phyloP scores from a whole-genome alignment of 306 rosid species.

The Lathyrus sativus region DNA sequence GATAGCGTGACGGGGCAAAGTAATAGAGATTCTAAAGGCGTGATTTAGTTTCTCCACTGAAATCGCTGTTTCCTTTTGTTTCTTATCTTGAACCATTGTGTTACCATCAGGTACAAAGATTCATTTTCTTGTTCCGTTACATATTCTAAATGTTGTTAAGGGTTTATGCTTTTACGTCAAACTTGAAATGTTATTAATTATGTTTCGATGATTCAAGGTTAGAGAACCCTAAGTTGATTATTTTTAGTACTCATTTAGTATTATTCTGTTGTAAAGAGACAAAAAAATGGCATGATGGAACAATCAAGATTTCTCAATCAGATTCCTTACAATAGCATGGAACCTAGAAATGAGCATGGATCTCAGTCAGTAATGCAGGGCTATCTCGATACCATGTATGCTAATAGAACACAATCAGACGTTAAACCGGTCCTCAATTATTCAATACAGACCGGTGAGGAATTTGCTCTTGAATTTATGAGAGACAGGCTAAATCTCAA shows the following conservation, averaged over 20 bases:
- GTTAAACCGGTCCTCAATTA: constrained; percentile 63
- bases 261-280: background rate
- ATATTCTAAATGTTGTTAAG: background rate
- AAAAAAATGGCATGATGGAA: constrained; percentile 42
- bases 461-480: constrained; percentile 80
- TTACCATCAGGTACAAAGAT: background rate
- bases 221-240: background rate
- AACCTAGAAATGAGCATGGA: constrained; percentile 57
- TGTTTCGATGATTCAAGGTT: background rate
- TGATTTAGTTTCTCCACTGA: no score
- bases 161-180: background rate
- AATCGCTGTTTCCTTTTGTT: no score
- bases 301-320: constrained; percentile 48
- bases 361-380: constrained; percentile 55
- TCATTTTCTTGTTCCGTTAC: background rate
- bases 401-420: constrained; percentile 53
- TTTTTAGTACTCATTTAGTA: constrained; percentile 4
- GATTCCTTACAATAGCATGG: constrained; percentile 49
- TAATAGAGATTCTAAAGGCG: no score
- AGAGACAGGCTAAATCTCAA: constrained; percentile 64
- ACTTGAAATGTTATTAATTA: background rate
- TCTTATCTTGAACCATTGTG: no score
- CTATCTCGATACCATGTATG: constrained; percentile 47
- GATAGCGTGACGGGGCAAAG: no score
- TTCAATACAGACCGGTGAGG: constrained; percentile 89